Evolutionary conservation across 176 grass and related monocot species (phyloP), one percentile per base, ranked within the genome.

Genomic region (Themeda triandra): DNA sequence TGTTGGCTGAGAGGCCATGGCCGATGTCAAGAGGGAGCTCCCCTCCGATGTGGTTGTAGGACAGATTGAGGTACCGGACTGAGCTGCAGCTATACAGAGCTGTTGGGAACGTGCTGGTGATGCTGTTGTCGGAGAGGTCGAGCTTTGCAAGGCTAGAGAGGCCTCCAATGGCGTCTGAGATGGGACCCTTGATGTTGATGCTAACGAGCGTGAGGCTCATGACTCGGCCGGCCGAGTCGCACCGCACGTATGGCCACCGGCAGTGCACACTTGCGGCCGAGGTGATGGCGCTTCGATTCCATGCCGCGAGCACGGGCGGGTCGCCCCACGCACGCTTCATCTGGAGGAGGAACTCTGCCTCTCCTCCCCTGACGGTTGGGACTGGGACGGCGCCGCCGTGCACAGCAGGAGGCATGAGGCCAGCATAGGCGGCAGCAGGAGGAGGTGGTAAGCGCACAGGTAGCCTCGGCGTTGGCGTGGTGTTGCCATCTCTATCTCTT

Each of bases 291-390:
- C 36, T 37, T 5, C 2, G 5, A 37, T 37, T 37, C 36, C 3
- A 37, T 33, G 36, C 36, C 36, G 36, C 5, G 65, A 97, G 89
- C 44, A 4, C 83, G 1, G 54, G 1, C 69, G 73, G 90, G 63
- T 86, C 35, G 5, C 39, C 39, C 33, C 91, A 91, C 14, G 68
- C 94, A 23, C 63, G 0, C 78, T 92, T 93, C 70, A 93, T 89
- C 68, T 35, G 49, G 10, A 92, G n/a, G 15, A 97, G 84, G 19
- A 86, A 74, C 35, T 13, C 70, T 71, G 15, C 31, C 13, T 97
- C n/a, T n/a, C 91, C 30, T 21, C 36, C 36, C 32, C 32, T 33
- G 33, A 5, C 6, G 36, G 36, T 37, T 37, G 36, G 36, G 75
- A 19, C 13, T 11, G 46, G 70, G 10, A 24, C 71, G 76, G 83